Conservation (phyloP, 2,329 filamentous ascomycete species). For the Fusarium lyarnte region DNA sequence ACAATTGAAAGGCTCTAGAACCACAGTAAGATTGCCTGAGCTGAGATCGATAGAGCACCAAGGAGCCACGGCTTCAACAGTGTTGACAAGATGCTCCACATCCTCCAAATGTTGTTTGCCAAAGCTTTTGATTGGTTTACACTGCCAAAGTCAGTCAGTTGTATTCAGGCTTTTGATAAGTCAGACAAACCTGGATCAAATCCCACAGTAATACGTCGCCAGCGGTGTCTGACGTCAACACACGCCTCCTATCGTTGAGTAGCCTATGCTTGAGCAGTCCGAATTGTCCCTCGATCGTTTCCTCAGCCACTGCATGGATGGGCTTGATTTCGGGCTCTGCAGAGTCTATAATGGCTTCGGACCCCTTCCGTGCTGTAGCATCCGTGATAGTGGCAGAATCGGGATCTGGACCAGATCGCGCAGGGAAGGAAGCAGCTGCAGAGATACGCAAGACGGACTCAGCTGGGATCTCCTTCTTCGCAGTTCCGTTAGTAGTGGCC, state of each 20-base stretch:
- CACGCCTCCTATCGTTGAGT: conserved; percentile 88
- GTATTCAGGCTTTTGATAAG: no score
- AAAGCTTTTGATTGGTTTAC: conserved; percentile 87
- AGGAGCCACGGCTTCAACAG: conserved; percentile 86
- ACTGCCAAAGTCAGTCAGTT: conserved; percentile 60
- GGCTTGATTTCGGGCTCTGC: conserved; percentile 60
- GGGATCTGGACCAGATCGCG: conserved; percentile 60
- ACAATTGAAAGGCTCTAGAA: conserved; percentile 92
- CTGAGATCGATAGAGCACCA: conserved; percentile 97
- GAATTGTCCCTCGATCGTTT: conserved; percentile 94
- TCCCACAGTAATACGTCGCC: conserved; percentile 97
- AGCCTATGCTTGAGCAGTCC: conserved; percentile 93
- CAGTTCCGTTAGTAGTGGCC: conserved; percentile 46
- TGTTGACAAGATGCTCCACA: conserved; percentile 87
- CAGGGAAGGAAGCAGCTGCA: conserved; percentile 81
- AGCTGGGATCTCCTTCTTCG: conserved; percentile 75
- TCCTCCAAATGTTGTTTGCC: conserved; percentile 95
- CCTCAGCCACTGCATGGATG: conserved; percentile 74
- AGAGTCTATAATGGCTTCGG: conserved; percentile 44
- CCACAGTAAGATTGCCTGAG: conserved; percentile 89
- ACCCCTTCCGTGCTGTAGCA: conserved; percentile 51
- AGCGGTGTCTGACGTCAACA: conserved; percentile 91
- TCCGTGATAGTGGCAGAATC: conserved; percentile 65
- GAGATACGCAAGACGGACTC: conserved; percentile 84
- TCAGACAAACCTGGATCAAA: conserved; percentile 75